phyloP scores from a whole-genome alignment of 371 early-diverging fungal genomes.

The Batrachochytrium dendrobatidis region DNA sequence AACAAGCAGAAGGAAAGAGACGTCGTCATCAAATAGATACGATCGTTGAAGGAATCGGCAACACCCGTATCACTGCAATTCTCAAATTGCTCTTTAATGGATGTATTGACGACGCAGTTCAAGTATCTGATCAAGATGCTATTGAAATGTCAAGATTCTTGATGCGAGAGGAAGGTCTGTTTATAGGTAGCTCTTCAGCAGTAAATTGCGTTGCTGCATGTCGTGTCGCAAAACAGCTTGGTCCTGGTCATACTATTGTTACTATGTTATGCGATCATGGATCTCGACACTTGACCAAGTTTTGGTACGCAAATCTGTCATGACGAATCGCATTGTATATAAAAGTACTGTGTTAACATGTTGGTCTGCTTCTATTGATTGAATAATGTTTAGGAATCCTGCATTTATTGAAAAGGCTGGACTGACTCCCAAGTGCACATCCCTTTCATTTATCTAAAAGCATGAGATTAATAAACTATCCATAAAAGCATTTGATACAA shows the following conservation, averaged over 20 bases:
- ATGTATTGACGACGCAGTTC: slow-evolving; percentile 76
- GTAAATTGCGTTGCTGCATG: slow-evolving; percentile 89
- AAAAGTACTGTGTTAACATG: no score
- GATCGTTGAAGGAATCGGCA: slow-evolving; percentile 92
- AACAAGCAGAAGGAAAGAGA: slow-evolving; percentile 85
- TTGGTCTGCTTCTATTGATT: no score
- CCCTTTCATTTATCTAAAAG: no score
- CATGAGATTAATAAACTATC: no score
- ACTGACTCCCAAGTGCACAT: no score
- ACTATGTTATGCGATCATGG: slow-evolving; percentile 40
- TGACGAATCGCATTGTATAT: no score
- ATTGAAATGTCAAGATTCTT: slow-evolving; percentile 85
- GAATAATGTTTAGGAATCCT: no score
- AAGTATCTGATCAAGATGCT: slow-evolving; percentile 84
- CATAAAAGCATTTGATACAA: no score
- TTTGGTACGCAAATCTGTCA: no score
- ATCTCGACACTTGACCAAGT: slow-evolving; percentile 38
- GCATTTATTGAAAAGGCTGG: no score
- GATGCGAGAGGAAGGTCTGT: slow-evolving; percentile 77
- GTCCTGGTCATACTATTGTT: slow-evolving; percentile 39
- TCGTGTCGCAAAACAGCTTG: slow-evolving; percentile 34
- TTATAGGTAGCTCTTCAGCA: slow-evolving; percentile 86
- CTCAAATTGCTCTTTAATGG: slow-evolving; percentile 40
- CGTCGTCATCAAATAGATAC: slow-evolving; percentile 93
- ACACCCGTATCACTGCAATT: slow-evolving; percentile 89